Percentiles rank a stretch among this genome's conserved stretches.
Conservation (phyloP, 768 basidiomycete species). For the Russula foetens region DNA sequence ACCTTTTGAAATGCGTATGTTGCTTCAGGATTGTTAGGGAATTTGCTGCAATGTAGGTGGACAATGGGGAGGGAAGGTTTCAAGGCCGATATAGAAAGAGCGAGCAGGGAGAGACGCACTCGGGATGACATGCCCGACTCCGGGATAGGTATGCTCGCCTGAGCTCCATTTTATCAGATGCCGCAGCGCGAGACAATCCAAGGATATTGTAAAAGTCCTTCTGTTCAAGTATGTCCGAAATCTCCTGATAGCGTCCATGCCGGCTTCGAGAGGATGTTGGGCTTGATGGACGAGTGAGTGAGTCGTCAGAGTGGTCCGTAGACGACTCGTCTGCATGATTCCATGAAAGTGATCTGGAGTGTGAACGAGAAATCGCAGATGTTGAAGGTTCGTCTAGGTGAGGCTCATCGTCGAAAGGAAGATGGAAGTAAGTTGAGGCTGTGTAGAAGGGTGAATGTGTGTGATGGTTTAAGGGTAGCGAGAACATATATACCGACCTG, state of each 20-base stretch:
- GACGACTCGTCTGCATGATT: constrained; percentile 9
- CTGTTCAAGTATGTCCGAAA: constrained; percentile 47
- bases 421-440: constrained; percentile 58
- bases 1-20: constrained; percentile 85
- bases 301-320: constrained; percentile 20
- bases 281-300: constrained; percentile 4
- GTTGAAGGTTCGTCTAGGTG: constrained; percentile 37
- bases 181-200: constrained; percentile 44
- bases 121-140: constrained; percentile 77
- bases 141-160: constrained; percentile 69
- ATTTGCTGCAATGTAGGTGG: constrained; percentile 47
- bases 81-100: not conserved
- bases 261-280: constrained; percentile 10
- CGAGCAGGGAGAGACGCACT: constrained; percentile 43
- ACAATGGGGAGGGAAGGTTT: not conserved
- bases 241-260: constrained; percentile 25
- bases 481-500: constrained; percentile 13
- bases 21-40: constrained; percentile 64
- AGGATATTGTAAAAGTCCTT: constrained; percentile 70
- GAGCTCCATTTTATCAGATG: constrained; percentile 53
- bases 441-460: not conserved
- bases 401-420: constrained; percentile 52
- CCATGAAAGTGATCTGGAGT: constrained; percentile 27
- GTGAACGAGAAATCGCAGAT: constrained; percentile 26
- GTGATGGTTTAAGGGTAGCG: not conserved